Evolutionary conservation across 176 grass and related monocot genomes (phyloP).

Genomic region (Aegilops sharonensis): DNA sequence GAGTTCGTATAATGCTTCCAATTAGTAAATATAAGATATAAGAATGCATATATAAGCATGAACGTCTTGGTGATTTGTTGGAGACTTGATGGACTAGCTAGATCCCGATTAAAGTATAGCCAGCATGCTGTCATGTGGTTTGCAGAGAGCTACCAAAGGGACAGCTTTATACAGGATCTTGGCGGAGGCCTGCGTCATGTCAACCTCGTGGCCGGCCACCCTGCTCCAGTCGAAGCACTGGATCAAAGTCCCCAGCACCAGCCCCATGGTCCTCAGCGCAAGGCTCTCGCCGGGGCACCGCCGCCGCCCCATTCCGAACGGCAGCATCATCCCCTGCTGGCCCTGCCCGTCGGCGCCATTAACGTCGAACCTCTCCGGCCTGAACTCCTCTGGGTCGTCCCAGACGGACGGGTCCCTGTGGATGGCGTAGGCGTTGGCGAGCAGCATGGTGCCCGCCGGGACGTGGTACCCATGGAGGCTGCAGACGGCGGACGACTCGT

Average conservation of each 20-base stretch:
- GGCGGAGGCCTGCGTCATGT: conserved; percentile 36
- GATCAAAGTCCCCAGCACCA: conserved; percentile 41
- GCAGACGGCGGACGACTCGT: conserved; percentile 38
- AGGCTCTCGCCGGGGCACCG: conserved; percentile 49
- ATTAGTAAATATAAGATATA: no score
- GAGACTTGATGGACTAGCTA: background rate
- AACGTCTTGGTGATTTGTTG: no score
- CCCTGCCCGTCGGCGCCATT: background rate
- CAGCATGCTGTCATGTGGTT: conserved; percentile 1
- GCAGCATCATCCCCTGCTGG: conserved; percentile 9
- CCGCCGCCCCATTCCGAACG: conserved; percentile 55
- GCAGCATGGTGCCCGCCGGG: conserved; percentile 41
- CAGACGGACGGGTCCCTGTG: conserved; percentile 43
- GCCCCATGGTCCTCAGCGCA: background rate
- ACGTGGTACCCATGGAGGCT: conserved; percentile 19
- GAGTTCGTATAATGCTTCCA: no score
- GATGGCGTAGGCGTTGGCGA: conserved; percentile 54
- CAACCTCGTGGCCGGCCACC: conserved; percentile 24
- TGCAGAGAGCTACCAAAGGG: conserved; percentile 30
- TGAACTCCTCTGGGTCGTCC: conserved; percentile 33
- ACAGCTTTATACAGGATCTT: conserved; percentile 19
- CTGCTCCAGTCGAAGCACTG: conserved; percentile 65
- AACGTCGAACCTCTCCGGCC: conserved; percentile 45
- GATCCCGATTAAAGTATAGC: background rate
- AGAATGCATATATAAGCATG: no score